Evolutionary conservation across 148 eudicot species (phyloP), one percentile per base, ranked within the genome.

Genomic region (Rhododendron ferrugineum): DNA sequence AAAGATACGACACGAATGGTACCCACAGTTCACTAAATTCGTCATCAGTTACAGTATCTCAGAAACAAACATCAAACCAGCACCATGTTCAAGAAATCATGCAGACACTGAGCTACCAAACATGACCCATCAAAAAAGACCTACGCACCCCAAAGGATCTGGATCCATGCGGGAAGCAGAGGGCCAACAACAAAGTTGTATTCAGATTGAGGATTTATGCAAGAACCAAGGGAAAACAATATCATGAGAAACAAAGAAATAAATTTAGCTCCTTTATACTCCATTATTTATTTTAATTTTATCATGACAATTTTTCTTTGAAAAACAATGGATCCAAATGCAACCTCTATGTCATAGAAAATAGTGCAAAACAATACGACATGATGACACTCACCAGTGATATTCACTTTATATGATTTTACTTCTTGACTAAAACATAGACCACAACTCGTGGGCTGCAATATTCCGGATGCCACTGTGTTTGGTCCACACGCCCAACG

Each of bases 381-480:
- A 18, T 56, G 8, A 56, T 56, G 62, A 56, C 22, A 54, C 62
- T 18, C 62, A 18, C 62, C 62, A 56, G 62, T 56, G 62, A 56
- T 18, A 16, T 1, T 5, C 62, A 56, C 62, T 56, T 56, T 56
- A 16, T 56, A 0, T 56, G 62, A 56, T 56, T 56, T 18, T 16
- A 56, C 85, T 89, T 93, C 88, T 91, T 94, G 42, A 91, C 92
- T 88, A 96, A 70, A 84, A 93, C 88, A 72, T 93, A 94, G 28
- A 93, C 88, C 28, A 91, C 99, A 81, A 96, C 97, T 70, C 99
- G 91, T n/a, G 92, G 90, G 87, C 98, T 96, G 87, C 91, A 80
- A 85, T 90, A 96, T 81, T 96, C 98, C 0, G 96, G 98, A 89
- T 95, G 97, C 90, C 98, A 94, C 64, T 91, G 92, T 14, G 87